Percentiles rank a stretch among this genome's conserved stretches.
phyloP scores from a whole-genome alignment of 2,329 filamentous ascomycete genomes.

The Cladosporium sp. region DNA sequence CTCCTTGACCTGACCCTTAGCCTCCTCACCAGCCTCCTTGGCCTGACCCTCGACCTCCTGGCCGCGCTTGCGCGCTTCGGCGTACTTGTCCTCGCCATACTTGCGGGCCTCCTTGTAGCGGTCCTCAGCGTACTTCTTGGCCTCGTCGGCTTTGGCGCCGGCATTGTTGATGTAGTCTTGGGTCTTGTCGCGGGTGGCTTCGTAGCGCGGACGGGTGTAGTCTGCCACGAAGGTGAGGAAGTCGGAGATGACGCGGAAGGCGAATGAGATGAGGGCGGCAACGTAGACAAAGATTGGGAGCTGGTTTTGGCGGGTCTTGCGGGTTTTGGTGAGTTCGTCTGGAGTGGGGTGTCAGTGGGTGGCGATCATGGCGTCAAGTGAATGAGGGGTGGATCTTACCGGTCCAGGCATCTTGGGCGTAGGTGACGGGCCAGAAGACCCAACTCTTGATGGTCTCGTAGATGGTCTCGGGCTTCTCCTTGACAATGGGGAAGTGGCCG shows the following conservation, averaged over 20 bases:
- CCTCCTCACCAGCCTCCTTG: conserved; percentile 18
- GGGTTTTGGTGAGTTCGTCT: conserved; percentile 37
- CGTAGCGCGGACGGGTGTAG: conserved; percentile 31
- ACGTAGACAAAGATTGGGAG: conserved; percentile 25
- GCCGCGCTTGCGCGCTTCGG: conserved; percentile 24
- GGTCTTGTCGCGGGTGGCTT: conserved; percentile 14
- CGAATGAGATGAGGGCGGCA: conserved; percentile 32
- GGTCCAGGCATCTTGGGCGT: conserved; percentile 30
- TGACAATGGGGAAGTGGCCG: conserved; percentile 55
- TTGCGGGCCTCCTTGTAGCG: conserved; percentile 25
- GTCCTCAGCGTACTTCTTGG: conserved; percentile 24
- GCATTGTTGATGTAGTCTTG: conserved; percentile 32
- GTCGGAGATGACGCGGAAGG: conserved; percentile 32
- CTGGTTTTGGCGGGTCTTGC: conserved; percentile 29
- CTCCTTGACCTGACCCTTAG: conserved; percentile 14
- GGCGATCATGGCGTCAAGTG: background rate
- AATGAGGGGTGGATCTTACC: conserved; percentile 20
- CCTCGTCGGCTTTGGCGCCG: conserved; percentile 27
- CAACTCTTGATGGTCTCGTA: conserved; percentile 60
- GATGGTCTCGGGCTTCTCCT: conserved; percentile 48
- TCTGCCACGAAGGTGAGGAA: conserved; percentile 30
- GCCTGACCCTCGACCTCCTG: conserved; percentile 17
- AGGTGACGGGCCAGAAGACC: conserved; percentile 51
- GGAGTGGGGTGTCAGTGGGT: conserved; percentile 9
- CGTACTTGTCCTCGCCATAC: conserved; percentile 25